Evolutionary conservation across 306 rosid species (phyloP).

Genomic region (Cicer cuneatum): DNA sequence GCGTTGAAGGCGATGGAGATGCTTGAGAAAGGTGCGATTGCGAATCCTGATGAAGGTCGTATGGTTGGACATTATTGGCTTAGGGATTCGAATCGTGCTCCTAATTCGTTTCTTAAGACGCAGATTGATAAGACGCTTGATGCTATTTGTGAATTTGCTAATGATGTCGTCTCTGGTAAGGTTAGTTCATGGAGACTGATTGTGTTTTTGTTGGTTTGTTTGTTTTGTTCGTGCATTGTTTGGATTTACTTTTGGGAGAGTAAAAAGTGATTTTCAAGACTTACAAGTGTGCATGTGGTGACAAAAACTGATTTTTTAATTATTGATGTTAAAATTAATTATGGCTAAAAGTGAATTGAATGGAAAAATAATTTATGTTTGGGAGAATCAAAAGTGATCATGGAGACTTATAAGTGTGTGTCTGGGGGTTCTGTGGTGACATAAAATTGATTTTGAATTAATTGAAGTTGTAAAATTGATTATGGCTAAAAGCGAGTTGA

Average conservation of each 20-base stretch:
- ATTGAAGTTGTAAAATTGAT: too few species aligned
- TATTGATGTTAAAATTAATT: too few species aligned
- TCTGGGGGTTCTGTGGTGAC: too few species aligned
- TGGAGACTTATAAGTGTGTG: too few species aligned
- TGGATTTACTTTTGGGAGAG: not conserved
- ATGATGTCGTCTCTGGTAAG: conserved; percentile 90
- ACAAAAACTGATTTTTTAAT: too few species aligned
- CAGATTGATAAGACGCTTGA: conserved; percentile 82
- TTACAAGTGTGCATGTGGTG: too few species aligned
- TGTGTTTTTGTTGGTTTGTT: not conserved
- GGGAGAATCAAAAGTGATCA: too few species aligned
- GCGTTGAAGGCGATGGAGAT: conserved; percentile 86
- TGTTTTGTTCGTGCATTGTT: not conserved
- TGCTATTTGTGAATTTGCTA: conserved; percentile 61
- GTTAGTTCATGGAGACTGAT: conserved; percentile 52
- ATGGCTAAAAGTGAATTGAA: too few species aligned
- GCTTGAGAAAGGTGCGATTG: conserved; percentile 88
- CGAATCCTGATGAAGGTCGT: conserved; percentile 95
- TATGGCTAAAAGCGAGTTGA: too few species aligned
- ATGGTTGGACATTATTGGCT: conserved; percentile 99
- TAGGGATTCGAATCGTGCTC: conserved; percentile 74
- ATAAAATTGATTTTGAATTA: too few species aligned
- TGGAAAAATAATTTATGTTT: too few species aligned
- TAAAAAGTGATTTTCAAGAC: too few species aligned
- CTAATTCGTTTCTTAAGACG: conserved; percentile 60